Evolutionary conservation across 2,329 filamentous ascomycete species (phyloP).

Genomic region (Alternaria sp.): DNA sequence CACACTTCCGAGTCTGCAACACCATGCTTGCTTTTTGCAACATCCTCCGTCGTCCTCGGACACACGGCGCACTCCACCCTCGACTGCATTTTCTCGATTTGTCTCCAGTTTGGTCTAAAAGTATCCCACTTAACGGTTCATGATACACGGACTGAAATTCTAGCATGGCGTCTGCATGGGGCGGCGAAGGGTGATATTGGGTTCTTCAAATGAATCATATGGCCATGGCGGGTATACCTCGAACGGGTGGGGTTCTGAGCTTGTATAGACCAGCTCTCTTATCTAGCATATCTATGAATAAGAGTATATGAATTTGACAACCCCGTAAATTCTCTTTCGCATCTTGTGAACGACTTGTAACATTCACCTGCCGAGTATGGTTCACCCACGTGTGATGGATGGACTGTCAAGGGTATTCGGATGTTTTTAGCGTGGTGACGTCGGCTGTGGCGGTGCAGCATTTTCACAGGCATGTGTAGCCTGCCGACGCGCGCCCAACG

Average conservation of each 20-base stretch:
- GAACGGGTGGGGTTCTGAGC: slow-evolving; percentile 33
- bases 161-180: slow-evolving; percentile 52
- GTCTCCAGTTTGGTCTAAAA: slow-evolving; percentile 38
- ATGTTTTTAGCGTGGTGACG: slow-evolving; percentile 28
- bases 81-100: slow-evolving; percentile 31
- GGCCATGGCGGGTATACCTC: slow-evolving; percentile 39
- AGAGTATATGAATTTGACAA: slow-evolving; percentile 18
- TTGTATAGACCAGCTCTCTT: slow-evolving; percentile 41
- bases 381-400: neutral
- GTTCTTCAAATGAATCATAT: slow-evolving; percentile 39
- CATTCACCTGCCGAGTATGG: neutral
- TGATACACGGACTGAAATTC: slow-evolving; percentile 41
- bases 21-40: slow-evolving; percentile 9
- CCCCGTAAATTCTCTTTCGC: neutral
- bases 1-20: slow-evolving; percentile 8
- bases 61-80: slow-evolving; percentile 16
- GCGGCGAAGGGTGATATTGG: slow-evolving; percentile 46
- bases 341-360: neutral
- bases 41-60: slow-evolving; percentile 14
- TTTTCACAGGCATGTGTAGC: slow-evolving; percentile 25
- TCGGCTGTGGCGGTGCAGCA: slow-evolving; percentile 29
- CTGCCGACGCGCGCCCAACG: slow-evolving; percentile 30
- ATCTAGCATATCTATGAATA: slow-evolving; percentile 40
- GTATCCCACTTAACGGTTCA: slow-evolving; percentile 40
- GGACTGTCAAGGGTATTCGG: neutral